Base-by-base conservation (phyloP, 2,329 filamentous ascomycete genomes). In the Calonectria hawksworthii region DNA sequence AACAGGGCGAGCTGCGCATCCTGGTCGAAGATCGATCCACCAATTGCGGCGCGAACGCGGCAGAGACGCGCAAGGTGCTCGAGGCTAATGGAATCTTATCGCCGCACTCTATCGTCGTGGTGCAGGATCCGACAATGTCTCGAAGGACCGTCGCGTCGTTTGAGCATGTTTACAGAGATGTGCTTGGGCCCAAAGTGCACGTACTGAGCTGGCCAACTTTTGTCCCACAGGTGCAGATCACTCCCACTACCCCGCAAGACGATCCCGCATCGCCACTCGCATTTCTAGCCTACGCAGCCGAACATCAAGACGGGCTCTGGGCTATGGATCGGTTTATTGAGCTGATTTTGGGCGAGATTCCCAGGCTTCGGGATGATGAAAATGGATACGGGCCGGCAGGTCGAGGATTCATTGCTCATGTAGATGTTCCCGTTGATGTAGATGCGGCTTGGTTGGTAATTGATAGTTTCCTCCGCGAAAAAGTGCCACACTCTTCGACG, bases 61-160 rank as follows among this genome's bases (percentile, higher is more conserved):
- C 51, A 6, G 74, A 77, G n/a, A 75, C 78, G 9, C 73, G 74
- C 59, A 72, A 73, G 23, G 51, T 80, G 4, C 70, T 80, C 9
- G 75, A 80, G 26, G 18, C 70, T 3, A 67, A 77, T 32, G 77
- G 75, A 8, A 69, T 78, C 36, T 50, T 26, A n/a, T 77, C 74
- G 1, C 78, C 78, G n/a, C 36, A 51, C 28, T 80, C 75, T 16
- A 73, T 80, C 30, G 67, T 78, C 13, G 70, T 79, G 26, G 73
- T 76, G 18, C 78, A 80, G 28, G 77, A 79, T 34, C 78, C 75
- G 2, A 80, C 76, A 13, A 79, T 80, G 78, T 78, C 71, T 36
- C 56, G 77, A 13, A 74, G 78, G 21, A 79, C 77, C 11, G 41
- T 76, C 18, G 74, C 78, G 11, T 75, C 74, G 11, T 80, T 80